Conservation (phyloP, 169 alveolate genomes). For the Hammondia hammondi region DNA sequence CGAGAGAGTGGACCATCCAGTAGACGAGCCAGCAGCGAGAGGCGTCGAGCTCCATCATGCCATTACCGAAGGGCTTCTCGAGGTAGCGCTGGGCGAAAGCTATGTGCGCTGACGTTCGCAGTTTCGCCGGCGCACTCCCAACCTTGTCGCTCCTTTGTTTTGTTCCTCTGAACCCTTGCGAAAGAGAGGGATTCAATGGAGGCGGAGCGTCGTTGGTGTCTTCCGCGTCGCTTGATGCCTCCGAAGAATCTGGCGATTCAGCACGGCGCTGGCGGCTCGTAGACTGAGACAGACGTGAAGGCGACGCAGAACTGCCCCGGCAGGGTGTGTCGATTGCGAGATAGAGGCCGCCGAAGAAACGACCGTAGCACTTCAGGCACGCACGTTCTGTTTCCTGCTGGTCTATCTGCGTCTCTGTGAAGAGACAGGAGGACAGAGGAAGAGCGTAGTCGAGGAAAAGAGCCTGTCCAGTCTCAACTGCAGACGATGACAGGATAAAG, state of each 20-base stretch:
- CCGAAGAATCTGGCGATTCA: neutral
- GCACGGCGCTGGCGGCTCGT: neutral
- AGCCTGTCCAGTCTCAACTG: neutral
- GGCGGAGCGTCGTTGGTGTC: neutral
- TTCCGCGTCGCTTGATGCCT: neutral
- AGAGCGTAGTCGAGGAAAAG: neutral
- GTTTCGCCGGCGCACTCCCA: neutral
- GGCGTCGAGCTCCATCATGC: conserved; percentile 59
- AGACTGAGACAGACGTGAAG: neutral
- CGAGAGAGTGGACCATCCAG: conserved; percentile 66
- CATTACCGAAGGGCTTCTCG: conserved; percentile 5
- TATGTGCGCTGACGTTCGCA: conserved; percentile 24
- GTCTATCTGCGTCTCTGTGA: conserved; percentile 18
- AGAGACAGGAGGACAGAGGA: neutral
- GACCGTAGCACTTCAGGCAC: neutral
- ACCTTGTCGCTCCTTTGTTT: neutral
- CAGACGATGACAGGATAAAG: neutral
- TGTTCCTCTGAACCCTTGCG: neutral
- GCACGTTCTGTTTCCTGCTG: conserved; percentile 28
- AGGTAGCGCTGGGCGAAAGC: conserved; percentile 8
- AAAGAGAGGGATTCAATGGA: neutral
- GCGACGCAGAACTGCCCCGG: neutral
- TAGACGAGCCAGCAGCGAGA: conserved; percentile 68
- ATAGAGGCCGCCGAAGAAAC: neutral
- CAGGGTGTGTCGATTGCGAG: neutral